Base-by-base conservation (phyloP, 2,329 filamentous ascomycete species). In the Sphaerostilbella broomeana region DNA sequence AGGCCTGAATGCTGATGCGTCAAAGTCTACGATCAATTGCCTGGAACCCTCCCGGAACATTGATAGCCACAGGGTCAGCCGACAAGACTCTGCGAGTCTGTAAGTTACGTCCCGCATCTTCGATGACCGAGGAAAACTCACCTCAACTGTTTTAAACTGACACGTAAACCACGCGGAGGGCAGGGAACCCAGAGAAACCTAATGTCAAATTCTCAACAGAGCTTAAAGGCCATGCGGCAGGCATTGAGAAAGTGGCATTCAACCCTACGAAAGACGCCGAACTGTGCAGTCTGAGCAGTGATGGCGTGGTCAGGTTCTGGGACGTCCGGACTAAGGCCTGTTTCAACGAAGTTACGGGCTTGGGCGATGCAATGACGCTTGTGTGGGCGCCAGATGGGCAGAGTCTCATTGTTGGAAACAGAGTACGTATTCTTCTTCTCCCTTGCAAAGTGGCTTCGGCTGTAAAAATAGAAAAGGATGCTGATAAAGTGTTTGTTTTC, bases 41-140 rank as follows among this genome's bases (percentile, higher is more conserved):
- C 26, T 97, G 90, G 90, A 95, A 90, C 49, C 86, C 89, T 0
- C 70, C 86, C 0, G 88, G 90, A 22, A 84, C 78, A 7, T 70
- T 92, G 44, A 79, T 97, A 45, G 90, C 90, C 1, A 94, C 89
- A 1, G 88, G 87, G 3, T 75, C 82, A 5, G 67, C 72, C 17
- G 81, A 86, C 54, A 77, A 75, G 50, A 84, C 75, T 7, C 62
- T 90, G 38, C 78, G 85, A 52, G 81, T 89, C 33, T 90, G 85
- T 79, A 56, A 56, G 74, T 69, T 7, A 11, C 24, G n/a, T n/a
- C n/a, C n/a, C n/a, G n/a, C n/a, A n/a, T n/a, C n/a, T n/a, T n/a
- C n/a, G n/a, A n/a, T n/a, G n/a, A n/a, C n/a, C n/a, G n/a, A n/a
- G n/a, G n/a, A n/a, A n/a, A n/a, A n/a, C n/a, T n/a, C n/a, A n/a